Base-by-base conservation (phyloP, 2,329 filamentous ascomycete genomes). In the Aspergillus tamarii region DNA sequence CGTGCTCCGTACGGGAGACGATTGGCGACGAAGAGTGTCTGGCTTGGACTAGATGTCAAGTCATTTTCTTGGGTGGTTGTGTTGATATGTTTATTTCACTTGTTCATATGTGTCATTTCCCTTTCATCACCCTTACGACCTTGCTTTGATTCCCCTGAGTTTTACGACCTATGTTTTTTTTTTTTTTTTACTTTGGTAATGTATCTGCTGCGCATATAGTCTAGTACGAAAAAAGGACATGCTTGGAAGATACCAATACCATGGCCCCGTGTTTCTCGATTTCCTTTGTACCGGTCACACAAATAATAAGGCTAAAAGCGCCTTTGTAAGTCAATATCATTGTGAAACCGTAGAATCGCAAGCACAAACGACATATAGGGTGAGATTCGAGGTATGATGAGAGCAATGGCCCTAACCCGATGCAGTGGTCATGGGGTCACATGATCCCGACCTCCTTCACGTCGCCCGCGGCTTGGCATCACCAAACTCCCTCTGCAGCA, bases 1-100 rank as follows among this genome's bases (percentile, higher is more conserved):
- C 76, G 91, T 89, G 36, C 84, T 89, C 67, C 85, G 92, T 57
- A 86, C 96, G 21, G 89, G 90, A 58, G 94, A 97, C 71, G 94
- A 98, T 78, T 98, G 93, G 91, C 85, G 85, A 66, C 88, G 91
- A 74, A 85, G 94, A 65, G 88, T 96, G 62, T 88, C 89, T 73
- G 91, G 91, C 60, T 78, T 79, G 69, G 84, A 86, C 70, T 85
- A 77, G 76, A 57, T 58, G 26, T 57, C 16, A 34, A 28, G 30
- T 14, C 41, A 55, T 45, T 57, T 52, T 43, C 23, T 57, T 50
- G 36, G 60, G 54, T 34, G 65, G 69, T 66, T 63, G 67, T 72
- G 67, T 71, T 69, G 67, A 69, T 72, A 69, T 61, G 55, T 67
- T 68, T 36, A 53, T 57, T 36, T 55, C 34, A 23, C 36, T 34